phyloP scores from a whole-genome alignment of 208 protist species.

The Crithidia expoeki region DNA sequence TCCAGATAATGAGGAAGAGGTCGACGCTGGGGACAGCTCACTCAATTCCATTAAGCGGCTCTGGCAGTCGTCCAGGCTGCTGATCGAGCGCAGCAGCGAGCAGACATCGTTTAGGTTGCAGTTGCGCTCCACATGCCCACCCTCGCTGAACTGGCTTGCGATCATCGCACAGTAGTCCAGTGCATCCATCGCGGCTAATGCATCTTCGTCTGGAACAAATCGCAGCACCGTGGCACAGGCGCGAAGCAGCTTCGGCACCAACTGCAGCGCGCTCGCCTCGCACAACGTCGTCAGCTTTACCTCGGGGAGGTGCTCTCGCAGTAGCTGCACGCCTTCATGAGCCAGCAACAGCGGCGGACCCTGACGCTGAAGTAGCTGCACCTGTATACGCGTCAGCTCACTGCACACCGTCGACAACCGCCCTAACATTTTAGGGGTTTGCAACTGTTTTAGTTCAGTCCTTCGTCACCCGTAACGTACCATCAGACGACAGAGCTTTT shows the following conservation, averaged over 20 bases:
- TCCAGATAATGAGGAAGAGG: not conserved
- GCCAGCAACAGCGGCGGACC: conserved; percentile 45
- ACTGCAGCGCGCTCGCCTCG: conserved; percentile 14
- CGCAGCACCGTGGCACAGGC: conserved; percentile 67
- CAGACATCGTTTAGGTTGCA: conserved; percentile 69
- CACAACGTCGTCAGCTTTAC: conserved; percentile 21
- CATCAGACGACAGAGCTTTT: not conserved
- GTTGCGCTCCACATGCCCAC: conserved; percentile 47
- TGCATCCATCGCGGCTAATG: conserved; percentile 42
- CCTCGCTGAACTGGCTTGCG: conserved; percentile 32
- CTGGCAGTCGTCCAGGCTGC: conserved; percentile 42
- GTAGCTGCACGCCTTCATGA: conserved; percentile 50
- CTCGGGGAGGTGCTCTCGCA: conserved; percentile 38
- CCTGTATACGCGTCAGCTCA: conserved; percentile 75
- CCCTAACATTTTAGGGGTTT: not conserved
- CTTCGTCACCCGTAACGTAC: too few relatives aligned
- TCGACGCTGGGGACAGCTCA: not conserved
- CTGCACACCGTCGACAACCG: conserved; percentile 45
- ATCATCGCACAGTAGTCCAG: conserved; percentile 38
- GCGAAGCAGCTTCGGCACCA: conserved; percentile 66
- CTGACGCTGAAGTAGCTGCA: conserved; percentile 72
- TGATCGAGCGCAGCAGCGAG: conserved; percentile 66
- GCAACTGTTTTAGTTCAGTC: too few relatives aligned
- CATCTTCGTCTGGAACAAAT: conserved; percentile 37
- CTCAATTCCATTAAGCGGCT: conserved; percentile 16